These are phyloP conservation scores for Fusarium coffeatum DNA, from an alignment of 2,329 filamentous ascomycete species.

Conservation along the genomic window DNA sequence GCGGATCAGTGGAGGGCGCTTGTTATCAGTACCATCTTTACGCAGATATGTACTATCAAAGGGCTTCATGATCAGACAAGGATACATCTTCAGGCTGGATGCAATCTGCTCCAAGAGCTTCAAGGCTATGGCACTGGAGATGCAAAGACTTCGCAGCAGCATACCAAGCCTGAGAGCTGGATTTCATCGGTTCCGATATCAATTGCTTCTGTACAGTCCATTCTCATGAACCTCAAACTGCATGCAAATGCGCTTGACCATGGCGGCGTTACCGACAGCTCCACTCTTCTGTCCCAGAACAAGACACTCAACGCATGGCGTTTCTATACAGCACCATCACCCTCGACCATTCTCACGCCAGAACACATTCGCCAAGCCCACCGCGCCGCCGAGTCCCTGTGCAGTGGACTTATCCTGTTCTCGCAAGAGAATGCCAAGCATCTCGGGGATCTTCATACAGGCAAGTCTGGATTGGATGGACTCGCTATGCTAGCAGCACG, in stretches of 20 bases:
- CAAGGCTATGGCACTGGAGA: not conserved
- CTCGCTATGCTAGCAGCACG: not conserved
- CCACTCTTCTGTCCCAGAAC: not conserved
- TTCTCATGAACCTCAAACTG: constrained; percentile 1
- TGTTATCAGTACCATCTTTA: constrained; percentile 15
- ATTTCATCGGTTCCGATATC: not conserved
- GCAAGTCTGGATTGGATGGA: not conserved
- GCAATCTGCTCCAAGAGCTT: constrained; percentile 10
- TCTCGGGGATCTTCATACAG: not conserved
- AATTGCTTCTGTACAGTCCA: not conserved
- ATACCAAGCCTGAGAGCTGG: not conserved
- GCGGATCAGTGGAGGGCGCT: constrained; percentile 21
- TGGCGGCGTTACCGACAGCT: not conserved
- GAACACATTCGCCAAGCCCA: not conserved
- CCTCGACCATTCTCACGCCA: not conserved
- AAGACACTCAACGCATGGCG: constrained; percentile 12
- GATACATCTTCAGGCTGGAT: constrained; percentile 12
- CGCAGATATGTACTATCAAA: constrained; percentile 13
- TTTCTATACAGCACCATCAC: not conserved
- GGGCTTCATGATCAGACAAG: constrained; percentile 8
- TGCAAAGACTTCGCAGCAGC: not conserved
- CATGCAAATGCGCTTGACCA: not conserved
- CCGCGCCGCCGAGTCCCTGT: constrained; percentile 7
- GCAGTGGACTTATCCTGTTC: not conserved
- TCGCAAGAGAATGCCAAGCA: constrained; percentile 9